phyloP scores from a whole-genome alignment of 2,329 filamentous ascomycete genomes.

The Botrytis medusae region DNA sequence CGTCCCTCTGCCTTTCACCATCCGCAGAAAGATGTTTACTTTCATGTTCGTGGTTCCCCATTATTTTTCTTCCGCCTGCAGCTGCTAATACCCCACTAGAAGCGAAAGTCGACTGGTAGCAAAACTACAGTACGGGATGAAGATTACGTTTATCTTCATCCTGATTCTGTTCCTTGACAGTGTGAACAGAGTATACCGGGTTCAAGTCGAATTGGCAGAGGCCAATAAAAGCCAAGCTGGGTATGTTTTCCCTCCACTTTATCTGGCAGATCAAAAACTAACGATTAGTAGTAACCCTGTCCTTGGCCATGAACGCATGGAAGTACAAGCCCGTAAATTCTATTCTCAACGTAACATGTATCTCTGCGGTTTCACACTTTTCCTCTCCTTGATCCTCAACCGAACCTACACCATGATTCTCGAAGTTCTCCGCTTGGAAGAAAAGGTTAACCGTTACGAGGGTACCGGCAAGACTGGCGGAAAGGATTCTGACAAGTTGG shows the following conservation, averaged over 20 bases:
- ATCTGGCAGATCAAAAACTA: constrained; percentile 27
- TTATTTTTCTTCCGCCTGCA: constrained; percentile 38
- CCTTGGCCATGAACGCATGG: constrained; percentile 91
- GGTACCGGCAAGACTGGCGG: constrained; percentile 58
- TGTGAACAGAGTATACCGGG: constrained; percentile 92
- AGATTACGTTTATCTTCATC: constrained; percentile 99
- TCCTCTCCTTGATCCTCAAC: constrained; percentile 98
- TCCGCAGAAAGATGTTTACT: constrained; percentile 41
- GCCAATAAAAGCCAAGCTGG: constrained; percentile 60
- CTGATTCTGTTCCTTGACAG: constrained; percentile 97
- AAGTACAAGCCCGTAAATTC: constrained; percentile 99
- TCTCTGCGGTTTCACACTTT: constrained; percentile 97
- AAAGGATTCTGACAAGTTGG: constrained; percentile 72
- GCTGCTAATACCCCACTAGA: constrained; percentile 31
- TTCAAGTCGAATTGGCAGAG: constrained; percentile 81
- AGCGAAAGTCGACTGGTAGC: constrained; percentile 59
- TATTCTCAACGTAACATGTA: constrained; percentile 99
- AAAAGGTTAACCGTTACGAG: constrained; percentile 83
- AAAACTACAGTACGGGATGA: constrained; percentile 95
- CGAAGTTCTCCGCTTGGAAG: constrained; percentile 67
- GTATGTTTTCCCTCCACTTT: constrained; percentile 28
- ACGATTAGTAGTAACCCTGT: constrained; percentile 57
- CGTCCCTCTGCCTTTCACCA: constrained; percentile 81
- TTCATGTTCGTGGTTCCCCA: constrained; percentile 85
- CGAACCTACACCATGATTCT: constrained; percentile 86